Conservation (phyloP, 2,329 filamentous ascomycete genomes). For the Stemphylium beticola region DNA sequence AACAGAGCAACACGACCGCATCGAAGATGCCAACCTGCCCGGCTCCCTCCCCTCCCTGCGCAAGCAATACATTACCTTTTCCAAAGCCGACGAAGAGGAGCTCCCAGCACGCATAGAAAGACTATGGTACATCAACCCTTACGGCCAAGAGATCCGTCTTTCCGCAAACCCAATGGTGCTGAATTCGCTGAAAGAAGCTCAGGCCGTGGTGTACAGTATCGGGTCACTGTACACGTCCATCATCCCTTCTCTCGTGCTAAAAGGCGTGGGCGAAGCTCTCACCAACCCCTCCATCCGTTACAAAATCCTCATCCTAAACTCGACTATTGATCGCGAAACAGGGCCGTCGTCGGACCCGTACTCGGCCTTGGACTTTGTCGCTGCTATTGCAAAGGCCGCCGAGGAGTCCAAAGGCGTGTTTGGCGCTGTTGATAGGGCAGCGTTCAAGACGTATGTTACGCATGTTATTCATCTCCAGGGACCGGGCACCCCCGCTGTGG, state of each 20-base stretch:
- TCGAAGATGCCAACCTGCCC: constrained; percentile 81
- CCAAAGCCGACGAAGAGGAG: constrained; percentile 75
- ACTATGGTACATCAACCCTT: constrained; percentile 98
- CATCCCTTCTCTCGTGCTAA: constrained; percentile 79
- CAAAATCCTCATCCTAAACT: constrained; percentile 87
- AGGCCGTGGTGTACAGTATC: constrained; percentile 85
- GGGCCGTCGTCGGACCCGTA: constrained; percentile 71
- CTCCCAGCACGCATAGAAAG: constrained; percentile 78
- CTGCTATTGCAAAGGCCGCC: constrained; percentile 73
- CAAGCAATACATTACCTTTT: constrained; percentile 81
- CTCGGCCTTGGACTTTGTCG: constrained; percentile 80
- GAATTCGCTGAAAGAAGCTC: constrained; percentile 67
- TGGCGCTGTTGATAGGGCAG: constrained; percentile 36
- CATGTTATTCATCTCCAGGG: constrained; percentile 83
- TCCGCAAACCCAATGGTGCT: constrained; percentile 82
- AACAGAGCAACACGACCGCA: constrained; percentile 64
- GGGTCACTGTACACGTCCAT: constrained; percentile 93
- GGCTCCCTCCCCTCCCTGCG: constrained; percentile 81
- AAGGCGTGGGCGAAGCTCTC: constrained; percentile 73
- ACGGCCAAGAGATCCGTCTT: constrained; percentile 92
- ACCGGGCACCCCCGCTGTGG: constrained; percentile 71
- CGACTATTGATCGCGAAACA: constrained; percentile 83
- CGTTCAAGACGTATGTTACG: constrained; percentile 75
- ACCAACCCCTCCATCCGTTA: constrained; percentile 61
- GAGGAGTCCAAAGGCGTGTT: constrained; percentile 57